Evolutionary conservation across 2,329 filamentous ascomycete genomes (phyloP).

Genomic region (Aspergillus ruber): DNA sequence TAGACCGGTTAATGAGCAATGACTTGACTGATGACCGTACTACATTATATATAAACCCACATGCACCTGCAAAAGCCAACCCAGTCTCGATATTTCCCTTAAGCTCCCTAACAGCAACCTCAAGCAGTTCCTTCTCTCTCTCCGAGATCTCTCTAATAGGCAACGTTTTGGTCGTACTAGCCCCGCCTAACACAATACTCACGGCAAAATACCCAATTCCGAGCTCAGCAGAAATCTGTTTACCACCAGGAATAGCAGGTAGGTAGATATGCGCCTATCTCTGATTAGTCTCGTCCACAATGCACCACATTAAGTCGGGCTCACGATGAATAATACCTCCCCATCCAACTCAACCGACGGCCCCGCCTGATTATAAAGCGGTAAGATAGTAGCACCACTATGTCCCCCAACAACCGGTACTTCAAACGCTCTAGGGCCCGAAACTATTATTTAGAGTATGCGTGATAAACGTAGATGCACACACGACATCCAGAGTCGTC

Average conservation of each 20-base stretch:
- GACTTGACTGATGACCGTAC: too few species aligned
- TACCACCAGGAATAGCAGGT: constrained; percentile 2
- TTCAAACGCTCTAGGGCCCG: constrained; percentile 26
- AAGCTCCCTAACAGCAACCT: constrained; percentile 2
- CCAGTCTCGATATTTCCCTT: constrained; percentile 5
- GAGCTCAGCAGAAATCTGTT: constrained; percentile 3
- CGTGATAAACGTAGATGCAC: constrained; percentile 3
- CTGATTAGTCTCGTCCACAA: too few species aligned
- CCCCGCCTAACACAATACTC: constrained; percentile 3
- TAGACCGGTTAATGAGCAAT: too few species aligned
- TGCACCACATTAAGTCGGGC: too few species aligned
- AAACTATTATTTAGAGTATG: neutral
- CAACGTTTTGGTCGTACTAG: neutral
- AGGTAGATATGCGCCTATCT: constrained; percentile 6
- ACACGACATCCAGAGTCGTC: constrained; percentile 3
- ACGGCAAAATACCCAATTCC: constrained; percentile 7
- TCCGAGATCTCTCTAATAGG: constrained; percentile 4
- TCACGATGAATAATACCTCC: constrained; percentile 3
- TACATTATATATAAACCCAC: neutral
- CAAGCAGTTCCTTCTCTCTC: constrained; percentile 4
- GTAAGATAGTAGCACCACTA: constrained; percentile 6
- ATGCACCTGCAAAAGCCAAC: constrained; percentile 4
- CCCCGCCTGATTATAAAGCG: constrained; percentile 3
- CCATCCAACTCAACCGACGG: neutral
- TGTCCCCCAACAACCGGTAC: constrained; percentile 36